Evolutionary conservation across 2,329 filamentous ascomycete species (phyloP), one percentile per base, ranked within the genome.

Genomic region (Trichoderma sp.): DNA sequence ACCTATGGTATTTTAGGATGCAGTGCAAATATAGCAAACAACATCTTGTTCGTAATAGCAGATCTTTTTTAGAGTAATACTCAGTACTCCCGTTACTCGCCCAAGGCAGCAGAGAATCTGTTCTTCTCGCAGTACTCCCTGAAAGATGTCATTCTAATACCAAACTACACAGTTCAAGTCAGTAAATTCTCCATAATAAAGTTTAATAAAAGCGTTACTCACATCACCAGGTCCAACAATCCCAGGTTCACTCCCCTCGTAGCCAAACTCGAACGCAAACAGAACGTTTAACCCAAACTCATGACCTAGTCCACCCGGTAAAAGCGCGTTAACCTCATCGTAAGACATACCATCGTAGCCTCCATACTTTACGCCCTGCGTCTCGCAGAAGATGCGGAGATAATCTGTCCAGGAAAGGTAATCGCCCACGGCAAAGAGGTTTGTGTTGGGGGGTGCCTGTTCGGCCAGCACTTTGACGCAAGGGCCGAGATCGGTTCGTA

Each of bases 281-380:
- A 71, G 46, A 4, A 71, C 66, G 37, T 70, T 70, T n/a, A 69
- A 64, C 21, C 59, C 60, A 24, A 73, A 70, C 51, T 73, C 72
- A 37, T 73, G 65, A 1, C 71, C 64, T 6, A 72, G 59, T 16
- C 70, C 70, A 1, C 70, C 70, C 0, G 70, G 70, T 13, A 71
- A 37, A 13, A 72, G n/a, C 28, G 70, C 49, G 28, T 58, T 69
- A 1, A 71, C 66, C 6, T 71, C 56, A 0, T 73, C 70, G 26
- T 71, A 70, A 0, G 70, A 69, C n/a, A 70, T 54, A n/a, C 72
- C 70, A 21, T 73, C 71, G 18, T 69, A 73, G 34, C 70, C 66
- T 46, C 71, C 64, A 43, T 72, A 68, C 21, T 70, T 54, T n/a
- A 72, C 46, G 28, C 71, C 69, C n/a, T 73, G 56, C 11, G 68